Evolutionary conservation across 2,329 filamentous ascomycete genomes (phyloP).

Genomic region (Epicoccum sorghinum): DNA sequence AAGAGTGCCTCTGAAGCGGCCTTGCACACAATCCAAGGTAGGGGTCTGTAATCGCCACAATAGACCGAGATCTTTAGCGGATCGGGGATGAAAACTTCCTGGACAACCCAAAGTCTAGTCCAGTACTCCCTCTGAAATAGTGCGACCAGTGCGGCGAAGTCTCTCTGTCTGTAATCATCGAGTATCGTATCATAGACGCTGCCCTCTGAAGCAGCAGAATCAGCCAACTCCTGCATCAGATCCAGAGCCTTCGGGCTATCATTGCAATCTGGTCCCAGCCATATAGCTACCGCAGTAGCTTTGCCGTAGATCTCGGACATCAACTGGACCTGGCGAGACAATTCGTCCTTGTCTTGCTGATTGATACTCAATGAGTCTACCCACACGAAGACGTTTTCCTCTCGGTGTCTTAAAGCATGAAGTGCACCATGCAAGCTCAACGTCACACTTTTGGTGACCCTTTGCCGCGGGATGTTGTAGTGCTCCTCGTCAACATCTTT

Average conservation of each 20-base stretch:
- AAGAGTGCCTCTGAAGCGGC: neutral
- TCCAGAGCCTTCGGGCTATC: neutral
- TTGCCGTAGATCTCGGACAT: slow-evolving; percentile 1
- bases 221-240: neutral
- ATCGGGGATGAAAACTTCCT: neutral
- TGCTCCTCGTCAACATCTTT: neutral
- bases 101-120: slow-evolving; percentile 1
- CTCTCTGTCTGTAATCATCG: neutral
- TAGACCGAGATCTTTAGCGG: neutral
- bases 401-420: neutral
- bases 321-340: neutral
- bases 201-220: neutral
- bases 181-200: neutral
- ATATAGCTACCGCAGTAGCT: neutral
- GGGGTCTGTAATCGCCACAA: neutral
- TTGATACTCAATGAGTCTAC: neutral
- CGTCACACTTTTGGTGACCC: neutral
- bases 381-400: neutral
- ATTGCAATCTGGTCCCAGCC: neutral
- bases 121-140: slow-evolving; percentile 1
- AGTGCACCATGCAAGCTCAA: neutral
- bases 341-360: neutral
- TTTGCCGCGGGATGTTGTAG: neutral
- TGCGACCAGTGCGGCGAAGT: neutral
- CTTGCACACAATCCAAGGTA: neutral